Base-by-base conservation (phyloP, 2,329 filamentous ascomycete genomes). In the Ophiostoma montium region DNA sequence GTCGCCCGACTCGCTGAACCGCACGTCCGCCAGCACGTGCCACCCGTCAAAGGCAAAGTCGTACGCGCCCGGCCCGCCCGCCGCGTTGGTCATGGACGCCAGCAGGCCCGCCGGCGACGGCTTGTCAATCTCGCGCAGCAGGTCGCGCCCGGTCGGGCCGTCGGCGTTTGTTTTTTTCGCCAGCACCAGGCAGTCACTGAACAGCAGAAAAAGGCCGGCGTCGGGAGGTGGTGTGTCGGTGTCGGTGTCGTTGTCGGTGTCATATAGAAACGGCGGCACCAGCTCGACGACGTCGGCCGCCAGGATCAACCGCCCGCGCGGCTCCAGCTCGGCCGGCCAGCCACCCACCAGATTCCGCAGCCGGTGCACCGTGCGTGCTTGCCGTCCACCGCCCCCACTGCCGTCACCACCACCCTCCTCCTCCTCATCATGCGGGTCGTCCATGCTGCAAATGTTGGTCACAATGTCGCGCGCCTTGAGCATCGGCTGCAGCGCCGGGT, bases 381-480 rank as follows among this genome's bases (percentile, higher is more conserved):
- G 84, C 9, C 5, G 31, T 10, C 42, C 27, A 2, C 6, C n/a
- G n/a, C n/a, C n/a, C n/a, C n/a, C n/a, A n/a, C n/a, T 44, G 41
- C 41, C 41, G n/a, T 18, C 27, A n/a, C n/a, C 23, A 27, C 23
- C 23, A 5, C 30, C 42, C 30, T 44, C 27, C 4, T 42, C 23
- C 59, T 86, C 84, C 58, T 86, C 83, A 3, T 70, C 76, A 58
- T 64, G 71, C 59, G 59, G 84, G 61, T 67, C 84, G 58, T 95
- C 90, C 67, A 95, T 82, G 15, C 90, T 94, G 65, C 92, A 98
- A 39, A 98, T 98, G 48, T 94, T 92, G 18, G 89, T 88, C 56
- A 98, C 88, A 48, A 95, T 85, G 62, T 96, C 92, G 56, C 90
- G 77, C 0, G 92, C 89, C 61, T 87, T 89, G 38, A 95, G 75